Evolutionary conservation across 2,329 filamentous ascomycete genomes (phyloP), one percentile per base, ranked within the genome.

Genomic region (Venturia aucupariae): DNA sequence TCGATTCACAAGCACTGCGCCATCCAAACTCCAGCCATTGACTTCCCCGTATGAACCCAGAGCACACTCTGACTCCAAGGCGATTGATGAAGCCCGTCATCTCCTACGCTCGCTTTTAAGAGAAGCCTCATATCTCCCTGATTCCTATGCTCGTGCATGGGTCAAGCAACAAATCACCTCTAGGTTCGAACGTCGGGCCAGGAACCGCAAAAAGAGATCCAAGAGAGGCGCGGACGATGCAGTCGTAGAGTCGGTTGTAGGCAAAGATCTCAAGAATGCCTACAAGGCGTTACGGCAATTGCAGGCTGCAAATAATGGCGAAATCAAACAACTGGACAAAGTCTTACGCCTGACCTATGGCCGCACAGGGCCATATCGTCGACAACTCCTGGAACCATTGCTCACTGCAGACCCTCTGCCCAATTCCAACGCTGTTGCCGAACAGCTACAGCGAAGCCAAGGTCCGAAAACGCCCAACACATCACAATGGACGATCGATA

Each of bases 71-170:
- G 27, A 57, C 15, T 24, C 30, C 8, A 30, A 57, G 51, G 13
- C 10, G 15, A 11, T 35, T 17, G 22, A 54, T 17, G 46, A 62
- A 48, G 27, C 24, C 24, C 69, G 77, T 32, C 79, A 82, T 69
- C 73, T 85, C 57, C 77, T 84, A 67, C 82, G 85, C 60, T 77
- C 80, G 30, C 77, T 85, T 11, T 79, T 87, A 46, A 81, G 85
- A 66, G 81, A 86, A 74, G 79, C 78, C 67, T 79, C 81, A 64
- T 87, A 87, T 69, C 80, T 87, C 46, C 84, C 85, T 35, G 84
- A 87, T 69, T 77, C 81, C 1, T 73, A 77, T 65, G 82, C 83
- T 46, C 79, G 81, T 67, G 63, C 68, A 39, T 83, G 81, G 73
- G 76, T 84, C 71, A 76, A 75, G 65, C 69, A 76, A 62, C 76